These are phyloP conservation scores for Leccinum boreale DNA, from an alignment of 768 basidiomycete species.

Conservation along the genomic window DNA sequence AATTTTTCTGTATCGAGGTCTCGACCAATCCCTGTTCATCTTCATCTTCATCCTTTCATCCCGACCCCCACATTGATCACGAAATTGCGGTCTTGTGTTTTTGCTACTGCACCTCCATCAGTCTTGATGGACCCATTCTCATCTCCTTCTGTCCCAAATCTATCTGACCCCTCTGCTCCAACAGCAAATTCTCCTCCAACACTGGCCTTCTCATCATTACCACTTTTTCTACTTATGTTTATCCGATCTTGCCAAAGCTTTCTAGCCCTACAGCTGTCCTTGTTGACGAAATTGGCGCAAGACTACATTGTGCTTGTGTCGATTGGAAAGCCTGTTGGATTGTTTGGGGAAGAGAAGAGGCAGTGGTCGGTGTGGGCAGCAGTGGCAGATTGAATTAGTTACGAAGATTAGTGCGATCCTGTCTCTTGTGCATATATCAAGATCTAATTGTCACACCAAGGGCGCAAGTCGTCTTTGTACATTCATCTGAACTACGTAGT, in stretches of 20 bases:
- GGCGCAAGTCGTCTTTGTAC: conserved; percentile 66
- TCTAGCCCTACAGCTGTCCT: conserved; percentile 63
- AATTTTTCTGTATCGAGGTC: conserved; percentile 84
- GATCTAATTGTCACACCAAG: conserved; percentile 5
- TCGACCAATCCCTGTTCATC: conserved; percentile 84
- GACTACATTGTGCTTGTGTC: conserved; percentile 80
- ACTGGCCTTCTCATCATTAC: conserved; percentile 84
- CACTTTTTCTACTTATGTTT: conserved; percentile 69
- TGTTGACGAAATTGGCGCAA: conserved; percentile 85
- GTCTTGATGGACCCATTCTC: conserved; percentile 22
- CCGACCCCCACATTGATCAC: conserved; percentile 80
- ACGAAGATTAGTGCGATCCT: conserved; percentile 65
- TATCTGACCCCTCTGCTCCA: conserved; percentile 11
- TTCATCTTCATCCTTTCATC: conserved; percentile 60
- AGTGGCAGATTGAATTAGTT: conserved; percentile 85
- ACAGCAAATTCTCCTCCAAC: conserved; percentile 31
- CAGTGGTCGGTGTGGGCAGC: conserved; percentile 79
- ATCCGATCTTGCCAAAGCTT: conserved; percentile 64
- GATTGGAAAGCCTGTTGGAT: conserved; percentile 71
- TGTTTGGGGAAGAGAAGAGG: conserved; percentile 87
- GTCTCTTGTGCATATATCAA: not conserved
- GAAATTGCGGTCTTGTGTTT: conserved; percentile 60
- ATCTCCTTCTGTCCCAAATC: conserved; percentile 13
- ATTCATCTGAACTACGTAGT: conserved; percentile 80
- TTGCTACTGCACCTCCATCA: conserved; percentile 44